Evolutionary conservation across 148 eudicot species (phyloP).

Genomic region (Amaranthus cruentus): DNA sequence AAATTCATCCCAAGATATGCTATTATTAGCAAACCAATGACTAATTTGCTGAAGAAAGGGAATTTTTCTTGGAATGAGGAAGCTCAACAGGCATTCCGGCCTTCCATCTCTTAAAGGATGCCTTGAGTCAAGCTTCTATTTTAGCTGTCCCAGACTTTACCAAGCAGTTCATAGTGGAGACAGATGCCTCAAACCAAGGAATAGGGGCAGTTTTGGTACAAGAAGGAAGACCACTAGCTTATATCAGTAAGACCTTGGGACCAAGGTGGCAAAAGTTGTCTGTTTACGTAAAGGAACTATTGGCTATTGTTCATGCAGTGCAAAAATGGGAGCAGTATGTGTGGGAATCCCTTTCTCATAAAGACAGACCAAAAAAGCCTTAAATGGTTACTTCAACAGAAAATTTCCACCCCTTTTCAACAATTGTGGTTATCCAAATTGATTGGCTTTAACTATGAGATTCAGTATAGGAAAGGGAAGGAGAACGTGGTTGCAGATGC

Average conservation of each 20-base stretch:
- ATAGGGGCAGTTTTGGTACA: background rate
- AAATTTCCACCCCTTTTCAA: background rate
- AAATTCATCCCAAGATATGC: background rate
- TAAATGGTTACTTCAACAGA: background rate
- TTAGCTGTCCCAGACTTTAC: background rate
- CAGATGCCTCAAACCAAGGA: background rate
- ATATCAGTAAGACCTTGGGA: background rate
- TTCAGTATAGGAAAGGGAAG: background rate
- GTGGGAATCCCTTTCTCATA: background rate
- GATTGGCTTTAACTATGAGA: background rate
- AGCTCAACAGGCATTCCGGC: background rate
- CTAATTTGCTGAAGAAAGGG: background rate
- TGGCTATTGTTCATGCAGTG: background rate
- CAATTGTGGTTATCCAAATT: background rate
- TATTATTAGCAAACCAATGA: background rate
- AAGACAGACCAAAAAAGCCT: background rate
- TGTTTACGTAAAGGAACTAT: background rate
- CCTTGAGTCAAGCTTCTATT: background rate
- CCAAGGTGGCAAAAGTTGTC: background rate
- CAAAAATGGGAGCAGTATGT: too few relatives aligned
- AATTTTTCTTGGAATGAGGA: background rate
- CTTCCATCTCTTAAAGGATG: background rate
- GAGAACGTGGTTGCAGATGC: conserved; percentile 1
- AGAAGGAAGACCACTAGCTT: background rate
- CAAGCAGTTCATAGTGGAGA: background rate